Base-by-base conservation (phyloP, 1,284 basidiomycete species). In the Trichosporon sp. region DNA sequence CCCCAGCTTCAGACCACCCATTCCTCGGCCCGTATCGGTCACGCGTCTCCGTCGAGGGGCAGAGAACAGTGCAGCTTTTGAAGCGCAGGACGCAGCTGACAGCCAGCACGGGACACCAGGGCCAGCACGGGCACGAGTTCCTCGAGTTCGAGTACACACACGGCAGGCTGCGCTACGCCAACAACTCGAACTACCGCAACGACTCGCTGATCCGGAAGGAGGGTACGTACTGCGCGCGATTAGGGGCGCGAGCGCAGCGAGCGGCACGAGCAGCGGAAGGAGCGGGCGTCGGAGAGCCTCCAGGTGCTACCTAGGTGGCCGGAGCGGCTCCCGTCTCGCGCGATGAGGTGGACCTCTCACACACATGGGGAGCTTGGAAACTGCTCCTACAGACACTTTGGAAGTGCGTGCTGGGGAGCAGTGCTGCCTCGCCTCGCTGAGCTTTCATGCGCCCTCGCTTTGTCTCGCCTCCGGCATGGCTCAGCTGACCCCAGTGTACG, bases 151-250 rank as follows among this genome's bases (percentile, higher is more conserved):
- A 99, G 84, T 98, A 98, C 85, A 92, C 92, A 12, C 91, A 96
- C 83, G 97, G 82, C 81, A 63, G 96, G 69, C 87, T 99, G 73
- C 89, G 96, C 75, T 99, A 99, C 82, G 96, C 97, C 72, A 98
- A 99, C 87, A 99, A 99, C 87, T 98, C 95, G 23, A 99, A 99
- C 84, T 99, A 99, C 85, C 87, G 96, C 62, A 98, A 98, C 78
- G 97, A 99, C 84, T 92, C 91, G 80, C 85, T 99, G 67, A 98
- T 99, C 81, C 88, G 95, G 71, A 98, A 98, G 91, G 97, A 99
- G 84, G 96, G 95, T 97, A 76, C 78, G 93, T 87, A 5, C 8
- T 13, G 7, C n/a, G 29, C 44, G 12, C 18, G 21, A 2, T 42
- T 13, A n/a, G n/a, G n/a, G n/a, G n/a, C 9, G 38, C 38, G 13